Conservation (phyloP, 495 filamentous ascomycete species). For the Chaetomidium leptoderma region DNA sequence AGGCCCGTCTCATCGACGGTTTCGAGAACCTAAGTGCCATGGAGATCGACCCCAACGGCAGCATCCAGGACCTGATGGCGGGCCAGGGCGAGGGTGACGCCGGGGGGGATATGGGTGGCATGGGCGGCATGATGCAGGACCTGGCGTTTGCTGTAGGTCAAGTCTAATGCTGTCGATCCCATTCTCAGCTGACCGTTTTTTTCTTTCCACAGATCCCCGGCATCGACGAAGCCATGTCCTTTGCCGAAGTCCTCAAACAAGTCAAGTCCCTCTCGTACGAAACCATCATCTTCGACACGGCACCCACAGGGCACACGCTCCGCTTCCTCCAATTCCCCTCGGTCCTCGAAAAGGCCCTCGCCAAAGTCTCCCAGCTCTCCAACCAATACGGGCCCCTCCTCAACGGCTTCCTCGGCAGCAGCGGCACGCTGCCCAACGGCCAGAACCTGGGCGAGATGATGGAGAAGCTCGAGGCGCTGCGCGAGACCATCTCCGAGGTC, state of each 20-base stretch:
- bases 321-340: slow-evolving; percentile 99
- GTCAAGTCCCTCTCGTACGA: slow-evolving; percentile 99
- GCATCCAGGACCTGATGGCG: slow-evolving; percentile 89
- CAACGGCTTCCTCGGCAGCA: slow-evolving; percentile 82
- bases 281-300: slow-evolving; percentile 98
- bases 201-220: slow-evolving; percentile 72
- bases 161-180: background rate
- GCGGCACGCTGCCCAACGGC: slow-evolving; percentile 77
- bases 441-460: slow-evolving; percentile 87
- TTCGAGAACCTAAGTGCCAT: slow-evolving; percentile 94
- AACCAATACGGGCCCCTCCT: slow-evolving; percentile 94
- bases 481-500: slow-evolving; percentile 89
- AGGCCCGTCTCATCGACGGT: slow-evolving; percentile 85
- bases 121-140: slow-evolving; percentile 64
- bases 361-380: slow-evolving; percentile 91
- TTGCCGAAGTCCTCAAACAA: slow-evolving; percentile 97
- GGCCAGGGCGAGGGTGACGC: slow-evolving; percentile 64
- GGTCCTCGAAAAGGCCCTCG: slow-evolving; percentile 95
- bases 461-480: slow-evolving; percentile 86
- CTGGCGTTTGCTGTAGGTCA: slow-evolving; percentile 56
- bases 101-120: slow-evolving; percentile 59
- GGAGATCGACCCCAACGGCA: slow-evolving; percentile 99
- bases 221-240: slow-evolving; percentile 99
- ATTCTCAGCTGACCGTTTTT: slow-evolving; percentile 13
- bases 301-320: slow-evolving; percentile 96